A percentile compares a stretch with the other conserved stretches of the same genome.
Conservation (phyloP, 352 stramenopile species). For the Phytophthora chlamydospora region DNA sequence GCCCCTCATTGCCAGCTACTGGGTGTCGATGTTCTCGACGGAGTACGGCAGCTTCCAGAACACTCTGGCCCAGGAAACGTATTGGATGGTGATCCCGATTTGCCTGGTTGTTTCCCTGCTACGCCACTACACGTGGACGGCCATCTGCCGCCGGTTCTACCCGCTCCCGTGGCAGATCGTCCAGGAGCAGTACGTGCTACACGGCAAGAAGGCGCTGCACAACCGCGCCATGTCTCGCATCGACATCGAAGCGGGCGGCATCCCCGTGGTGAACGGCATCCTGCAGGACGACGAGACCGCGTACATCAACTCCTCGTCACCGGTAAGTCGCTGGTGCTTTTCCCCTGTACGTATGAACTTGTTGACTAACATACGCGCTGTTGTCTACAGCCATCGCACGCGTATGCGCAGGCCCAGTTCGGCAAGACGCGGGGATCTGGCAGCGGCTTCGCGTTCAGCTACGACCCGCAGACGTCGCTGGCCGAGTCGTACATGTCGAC, state of each 20-base stretch:
- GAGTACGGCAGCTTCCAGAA: slow-evolving; percentile 84
- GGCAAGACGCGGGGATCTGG: slow-evolving; percentile 67
- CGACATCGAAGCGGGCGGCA: slow-evolving; percentile 62
- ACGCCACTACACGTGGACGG: slow-evolving; percentile 74
- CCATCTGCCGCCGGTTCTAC: slow-evolving; percentile 78
- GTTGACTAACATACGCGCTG: slow-evolving; percentile 15
- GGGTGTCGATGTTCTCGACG: slow-evolving; percentile 60
- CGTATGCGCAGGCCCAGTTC: slow-evolving; percentile 23
- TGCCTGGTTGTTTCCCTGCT: slow-evolving; percentile 60
- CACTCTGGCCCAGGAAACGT: slow-evolving; percentile 61
- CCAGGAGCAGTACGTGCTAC: slow-evolving; percentile 73
- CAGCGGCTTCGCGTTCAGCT: slow-evolving; percentile 85
- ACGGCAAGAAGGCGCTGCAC: slow-evolving; percentile 37
- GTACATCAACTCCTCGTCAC: slow-evolving; percentile 54
- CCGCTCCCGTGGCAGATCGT: slow-evolving; percentile 82
- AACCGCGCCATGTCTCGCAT: slow-evolving; percentile 36
- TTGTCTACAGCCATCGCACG: slow-evolving; percentile 24
- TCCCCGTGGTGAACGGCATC: slow-evolving; percentile 48
- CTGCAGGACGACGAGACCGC: slow-evolving; percentile 39
- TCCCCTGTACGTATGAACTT: background rate
- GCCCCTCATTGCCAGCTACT: slow-evolving; percentile 69
- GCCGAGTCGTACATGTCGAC: slow-evolving; percentile 84
- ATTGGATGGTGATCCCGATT: slow-evolving; percentile 77
- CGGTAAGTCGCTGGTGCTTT: slow-evolving; percentile 20
- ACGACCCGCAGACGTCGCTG: slow-evolving; percentile 78